Evolutionary conservation across 2,329 filamentous ascomycete genomes (phyloP).

Genomic region (Elsinoe perseae): DNA sequence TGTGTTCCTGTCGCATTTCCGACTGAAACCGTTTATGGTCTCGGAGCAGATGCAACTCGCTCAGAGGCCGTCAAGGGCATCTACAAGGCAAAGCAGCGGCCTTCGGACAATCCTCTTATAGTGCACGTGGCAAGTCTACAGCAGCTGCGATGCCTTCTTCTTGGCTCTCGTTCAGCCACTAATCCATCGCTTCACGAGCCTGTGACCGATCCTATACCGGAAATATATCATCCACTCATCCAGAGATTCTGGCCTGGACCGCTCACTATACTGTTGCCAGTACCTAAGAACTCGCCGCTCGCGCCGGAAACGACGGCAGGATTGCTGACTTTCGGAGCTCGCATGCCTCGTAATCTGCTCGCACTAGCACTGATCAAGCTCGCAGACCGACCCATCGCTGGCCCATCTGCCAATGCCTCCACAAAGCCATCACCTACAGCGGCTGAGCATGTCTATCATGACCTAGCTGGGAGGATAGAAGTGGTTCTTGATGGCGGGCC

Average conservation of each 20-base stretch:
- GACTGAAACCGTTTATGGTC: conserved; percentile 93
- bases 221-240: conserved; percentile 71
- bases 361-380: conserved; percentile 80
- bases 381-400: conserved; percentile 71
- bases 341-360: conserved; percentile 80
- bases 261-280: conserved; percentile 79
- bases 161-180: conserved; percentile 2
- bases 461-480: conserved; percentile 73
- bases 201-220: conserved; percentile 50
- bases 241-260: conserved; percentile 88
- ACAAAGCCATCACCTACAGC: conserved; percentile 88
- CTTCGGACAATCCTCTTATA: conserved; percentile 91
- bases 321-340: conserved; percentile 74
- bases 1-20: conserved; percentile 85
- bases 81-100: conserved; percentile 80
- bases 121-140: conserved; percentile 77
- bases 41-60: conserved; percentile 91
- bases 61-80: conserved; percentile 81
- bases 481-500: conserved; percentile 82
- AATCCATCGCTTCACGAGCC: conserved; percentile 25
- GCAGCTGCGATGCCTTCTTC: conserved; percentile 62
- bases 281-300: conserved; percentile 60
- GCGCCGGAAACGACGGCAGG: conserved; percentile 90
- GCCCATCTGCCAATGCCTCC: conserved; percentile 88
- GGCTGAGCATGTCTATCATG: conserved; percentile 80